Evolutionary conservation across 257 asterid genomes (phyloP).

Genomic region (Solanum rostratum): DNA sequence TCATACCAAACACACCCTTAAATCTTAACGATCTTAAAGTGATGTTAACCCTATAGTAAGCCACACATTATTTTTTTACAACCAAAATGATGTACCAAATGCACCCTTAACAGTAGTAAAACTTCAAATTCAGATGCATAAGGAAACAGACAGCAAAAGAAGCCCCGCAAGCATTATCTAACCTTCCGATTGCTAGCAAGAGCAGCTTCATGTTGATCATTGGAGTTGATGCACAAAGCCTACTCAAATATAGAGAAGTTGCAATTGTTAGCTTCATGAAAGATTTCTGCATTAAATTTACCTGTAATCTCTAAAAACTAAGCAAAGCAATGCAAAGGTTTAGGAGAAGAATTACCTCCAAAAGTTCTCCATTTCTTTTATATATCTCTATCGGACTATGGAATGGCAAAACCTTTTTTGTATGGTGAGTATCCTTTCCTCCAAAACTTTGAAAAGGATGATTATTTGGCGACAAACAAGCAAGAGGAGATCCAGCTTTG

Average conservation of each 20-base stretch:
- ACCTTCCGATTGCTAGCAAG: conserved; percentile 92
- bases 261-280: background rate
- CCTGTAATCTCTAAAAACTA: background rate
- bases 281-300: background rate
- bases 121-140: background rate
- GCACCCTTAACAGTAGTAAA: background rate
- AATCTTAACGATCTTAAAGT: background rate
- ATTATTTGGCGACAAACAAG: conserved; percentile 72
- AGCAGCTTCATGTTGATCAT: conserved; percentile 74
- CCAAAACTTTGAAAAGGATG: conserved; percentile 69
- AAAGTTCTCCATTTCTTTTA: conserved; percentile 83
- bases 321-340: background rate
- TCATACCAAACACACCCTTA: background rate
- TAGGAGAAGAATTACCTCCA: conserved; percentile 50
- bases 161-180: conserved; percentile 3
- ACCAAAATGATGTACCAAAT: background rate
- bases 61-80: background rate
- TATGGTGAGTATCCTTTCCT: conserved; percentile 27
- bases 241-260: conserved; percentile 21
- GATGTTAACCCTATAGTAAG: background rate
- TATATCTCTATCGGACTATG: conserved; percentile 58
- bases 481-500: conserved; percentile 76
- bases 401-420: conserved; percentile 53
- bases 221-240: conserved; percentile 84
- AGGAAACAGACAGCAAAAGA: background rate